Base-by-base conservation (phyloP, 1,139 yeast genomes). In the Pichia sp. region DNA sequence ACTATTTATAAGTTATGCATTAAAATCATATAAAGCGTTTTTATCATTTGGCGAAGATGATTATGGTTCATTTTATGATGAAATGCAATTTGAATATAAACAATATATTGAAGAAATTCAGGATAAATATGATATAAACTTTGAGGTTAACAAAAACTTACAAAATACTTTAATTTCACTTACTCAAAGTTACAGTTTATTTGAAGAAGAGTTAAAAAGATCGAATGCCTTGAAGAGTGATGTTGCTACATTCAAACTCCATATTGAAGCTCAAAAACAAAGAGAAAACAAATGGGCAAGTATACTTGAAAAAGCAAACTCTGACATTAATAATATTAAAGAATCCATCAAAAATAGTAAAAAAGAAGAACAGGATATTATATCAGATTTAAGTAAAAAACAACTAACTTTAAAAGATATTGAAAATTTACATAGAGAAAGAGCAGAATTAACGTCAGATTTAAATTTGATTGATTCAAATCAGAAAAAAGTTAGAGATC, bases 211-310 rank as follows among this genome's bases (percentile, higher is more conserved):
- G 46, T 42, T 54, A 19, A 65, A 76, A 60, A 83, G 84, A 63
- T 73, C 82, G 9, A 73, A 72, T 53, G 89, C 89, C 0, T 70
- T 90, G 53, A 86, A 84, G 60, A 80, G 81, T 54, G 97, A 90
- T 68, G 73, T 85, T 45, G 71, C 73, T 46, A 86, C 86, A 65
- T 86, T 87, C 64, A 77, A 80, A 60, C 84, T 81, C 22, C 87
- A 86, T 63, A 82, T 87, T 48, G 82, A 81, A 47, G 74, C 81
- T 13, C 83, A 87, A 79, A 81, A 83, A 58, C 71, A 74, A 36
- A 74, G 88, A 53, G 84, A 84, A 61, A 63, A 69, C 8, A 83
- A 82, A 64, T 86, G 95, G 95, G 73, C 76, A 3, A 71, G 71
- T 31, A 77, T 80, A 43, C 65, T 86, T 50, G 73, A 73, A 28